phyloP scores from a whole-genome alignment of 116 monocot species.

The Zostera marina region DNA sequence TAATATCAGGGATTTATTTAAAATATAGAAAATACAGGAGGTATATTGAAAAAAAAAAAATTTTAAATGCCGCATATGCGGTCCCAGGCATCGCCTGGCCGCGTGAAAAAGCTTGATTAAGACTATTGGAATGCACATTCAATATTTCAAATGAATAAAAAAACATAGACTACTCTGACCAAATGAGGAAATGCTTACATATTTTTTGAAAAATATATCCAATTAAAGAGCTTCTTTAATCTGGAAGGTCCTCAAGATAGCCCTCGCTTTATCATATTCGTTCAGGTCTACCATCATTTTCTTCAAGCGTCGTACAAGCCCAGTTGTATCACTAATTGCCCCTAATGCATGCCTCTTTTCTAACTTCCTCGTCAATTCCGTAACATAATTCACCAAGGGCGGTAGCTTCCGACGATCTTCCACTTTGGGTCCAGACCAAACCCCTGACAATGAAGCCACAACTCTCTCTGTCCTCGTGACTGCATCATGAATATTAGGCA shows the following conservation, averaged over 20 bases:
- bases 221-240: constrained; percentile 85
- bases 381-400: constrained; percentile 59
- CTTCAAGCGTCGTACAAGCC: constrained; percentile 73
- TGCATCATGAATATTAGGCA: constrained; percentile 69
- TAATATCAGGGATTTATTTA: too few species aligned
- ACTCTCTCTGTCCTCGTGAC: constrained; percentile 73
- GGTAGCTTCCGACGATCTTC: constrained; percentile 40
- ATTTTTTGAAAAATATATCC: neutral
- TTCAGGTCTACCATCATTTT: constrained; percentile 72
- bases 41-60: too few species aligned
- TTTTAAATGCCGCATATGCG: too few species aligned
- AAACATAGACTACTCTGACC: too few species aligned
- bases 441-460: constrained; percentile 49
- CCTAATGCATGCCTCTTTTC: constrained; percentile 59
- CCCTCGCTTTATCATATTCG: constrained; percentile 86
- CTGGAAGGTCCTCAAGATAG: constrained; percentile 58
- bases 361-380: constrained; percentile 52
- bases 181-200: too few species aligned
- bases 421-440: constrained; percentile 46
- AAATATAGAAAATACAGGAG: too few species aligned
- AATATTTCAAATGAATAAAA: too few species aligned
- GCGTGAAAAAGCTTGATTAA: too few species aligned
- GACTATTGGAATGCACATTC: too few species aligned
- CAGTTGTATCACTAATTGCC: constrained; percentile 39
- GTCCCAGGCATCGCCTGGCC: too few species aligned